Evolutionary conservation across 768 basidiomycete species (phyloP).

Genomic region (Favolaschia claudopus): DNA sequence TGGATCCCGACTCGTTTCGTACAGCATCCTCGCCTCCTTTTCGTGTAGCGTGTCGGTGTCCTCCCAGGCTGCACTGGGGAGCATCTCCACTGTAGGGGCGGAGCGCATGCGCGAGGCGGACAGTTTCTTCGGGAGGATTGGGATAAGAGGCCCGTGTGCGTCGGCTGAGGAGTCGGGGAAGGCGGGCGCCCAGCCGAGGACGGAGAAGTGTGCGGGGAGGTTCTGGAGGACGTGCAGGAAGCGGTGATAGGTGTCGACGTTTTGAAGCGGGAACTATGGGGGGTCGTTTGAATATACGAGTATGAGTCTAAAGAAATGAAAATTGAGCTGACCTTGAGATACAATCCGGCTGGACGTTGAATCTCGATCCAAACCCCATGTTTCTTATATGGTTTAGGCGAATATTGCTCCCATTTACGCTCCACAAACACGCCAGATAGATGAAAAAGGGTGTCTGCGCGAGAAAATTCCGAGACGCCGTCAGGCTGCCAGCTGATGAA

Average conservation of each 20-base stretch:
- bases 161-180: not conserved
- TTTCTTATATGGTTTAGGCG: not conserved
- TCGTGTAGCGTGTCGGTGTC: not conserved
- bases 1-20: not conserved
- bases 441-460: constrained; percentile 14
- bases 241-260: constrained; percentile 1
- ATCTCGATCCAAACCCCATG: not conserved
- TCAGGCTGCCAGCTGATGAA: constrained; percentile 15
- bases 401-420: constrained; percentile 11
- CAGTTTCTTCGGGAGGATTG: not conserved
- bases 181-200: constrained; percentile 1
- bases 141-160: not conserved
- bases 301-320: not conserved
- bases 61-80: not conserved
- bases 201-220: not conserved
- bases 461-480: not conserved
- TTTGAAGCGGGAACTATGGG: not conserved
- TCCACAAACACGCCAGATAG: constrained; percentile 14
- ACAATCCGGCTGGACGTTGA: constrained; percentile 3
- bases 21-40: not conserved
- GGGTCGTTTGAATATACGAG: not conserved
- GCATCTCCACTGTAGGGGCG: not conserved
- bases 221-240: constrained; percentile 2
- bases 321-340: constrained; percentile 8
- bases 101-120: constrained; percentile 7